phyloP scores from a whole-genome alignment of 202 grass and related monocot genomes.

The Carex sylvatica region DNA sequence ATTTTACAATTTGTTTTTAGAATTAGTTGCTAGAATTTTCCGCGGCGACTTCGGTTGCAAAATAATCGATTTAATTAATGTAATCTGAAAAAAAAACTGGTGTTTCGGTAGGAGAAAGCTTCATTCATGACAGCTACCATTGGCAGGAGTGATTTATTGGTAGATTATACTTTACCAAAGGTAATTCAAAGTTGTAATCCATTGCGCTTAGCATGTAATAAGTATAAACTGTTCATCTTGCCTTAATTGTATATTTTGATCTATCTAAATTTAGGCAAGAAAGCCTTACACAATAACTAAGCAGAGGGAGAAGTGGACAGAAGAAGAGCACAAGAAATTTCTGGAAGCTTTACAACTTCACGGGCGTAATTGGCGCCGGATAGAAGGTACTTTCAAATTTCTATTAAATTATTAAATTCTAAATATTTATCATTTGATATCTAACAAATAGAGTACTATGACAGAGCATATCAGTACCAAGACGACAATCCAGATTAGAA shows the following conservation, averaged over 20 bases:
- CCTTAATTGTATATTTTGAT: not conserved
- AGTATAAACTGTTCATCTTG: slow-evolving; percentile 10
- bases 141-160: slow-evolving; percentile 42
- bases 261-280: slow-evolving; percentile 41
- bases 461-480: slow-evolving; percentile 91
- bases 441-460: slow-evolving; percentile 2
- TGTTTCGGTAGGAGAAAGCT: not conserved
- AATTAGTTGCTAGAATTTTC: slow-evolving; percentile 3
- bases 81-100: not conserved
- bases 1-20: not conserved
- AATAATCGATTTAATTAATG: not conserved
- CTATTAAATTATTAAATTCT: not conserved
- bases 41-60: not conserved
- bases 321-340: slow-evolving; percentile 76
- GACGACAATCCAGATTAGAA: slow-evolving; percentile 94
- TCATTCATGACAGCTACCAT: not conserved
- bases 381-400: slow-evolving; percentile 51
- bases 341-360: slow-evolving; percentile 70
- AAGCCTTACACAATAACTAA: slow-evolving; percentile 91
- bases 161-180: slow-evolving; percentile 48
- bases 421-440: slow-evolving; percentile 20
- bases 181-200: slow-evolving; percentile 9
- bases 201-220: not conserved
- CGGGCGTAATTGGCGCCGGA: slow-evolving; percentile 71
- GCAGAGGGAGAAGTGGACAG: slow-evolving; percentile 87